These are phyloP conservation scores for Eruca vesicaria DNA, from an alignment of 441 rosid species.

Conservation along the genomic window DNA sequence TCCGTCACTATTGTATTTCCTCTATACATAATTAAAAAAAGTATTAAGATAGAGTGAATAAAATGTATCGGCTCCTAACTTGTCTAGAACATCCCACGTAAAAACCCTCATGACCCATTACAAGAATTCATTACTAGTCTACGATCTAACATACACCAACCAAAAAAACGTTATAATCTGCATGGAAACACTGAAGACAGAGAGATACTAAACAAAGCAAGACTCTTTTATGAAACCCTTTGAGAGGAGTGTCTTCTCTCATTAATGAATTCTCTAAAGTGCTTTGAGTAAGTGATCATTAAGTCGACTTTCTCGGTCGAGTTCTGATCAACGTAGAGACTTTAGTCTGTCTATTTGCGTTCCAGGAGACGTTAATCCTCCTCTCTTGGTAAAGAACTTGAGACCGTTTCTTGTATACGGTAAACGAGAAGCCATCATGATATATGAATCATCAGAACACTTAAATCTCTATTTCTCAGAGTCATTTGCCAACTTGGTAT, in stretches of 20 bases:
- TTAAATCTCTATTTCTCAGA: neutral
- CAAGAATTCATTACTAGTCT: slow-evolving; percentile 90
- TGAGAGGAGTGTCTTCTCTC: slow-evolving; percentile 73
- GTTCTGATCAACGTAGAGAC: slow-evolving; percentile 55
- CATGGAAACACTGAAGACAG: neutral
- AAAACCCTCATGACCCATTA: slow-evolving; percentile 95
- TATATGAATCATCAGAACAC: slow-evolving; percentile 36
- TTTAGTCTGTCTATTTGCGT: slow-evolving; percentile 63
- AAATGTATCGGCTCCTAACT: slow-evolving; percentile 86
- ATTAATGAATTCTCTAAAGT: slow-evolving; percentile 71
- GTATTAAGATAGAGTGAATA: slow-evolving; percentile 70
- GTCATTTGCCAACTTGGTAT: too few relatives aligned
- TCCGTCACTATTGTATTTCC: slow-evolving; percentile 85
- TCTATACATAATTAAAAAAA: neutral
- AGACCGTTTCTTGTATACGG: slow-evolving; percentile 91
- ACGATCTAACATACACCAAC: slow-evolving; percentile 51
- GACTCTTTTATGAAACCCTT: slow-evolving; percentile 61
- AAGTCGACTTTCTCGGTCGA: slow-evolving; percentile 55
- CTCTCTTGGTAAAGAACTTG: slow-evolving; percentile 84
- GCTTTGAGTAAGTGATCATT: slow-evolving; percentile 69
- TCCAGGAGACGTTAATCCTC: slow-evolving; percentile 79
- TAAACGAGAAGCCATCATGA: slow-evolving; percentile 97
- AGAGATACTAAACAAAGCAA: slow-evolving; percentile 4
- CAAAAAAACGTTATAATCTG: too few relatives aligned
- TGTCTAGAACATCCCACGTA: slow-evolving; percentile 84